Evolutionary conservation across 2,329 filamentous ascomycete species (phyloP).

Genomic region (Lasiodiplodia sp.): DNA sequence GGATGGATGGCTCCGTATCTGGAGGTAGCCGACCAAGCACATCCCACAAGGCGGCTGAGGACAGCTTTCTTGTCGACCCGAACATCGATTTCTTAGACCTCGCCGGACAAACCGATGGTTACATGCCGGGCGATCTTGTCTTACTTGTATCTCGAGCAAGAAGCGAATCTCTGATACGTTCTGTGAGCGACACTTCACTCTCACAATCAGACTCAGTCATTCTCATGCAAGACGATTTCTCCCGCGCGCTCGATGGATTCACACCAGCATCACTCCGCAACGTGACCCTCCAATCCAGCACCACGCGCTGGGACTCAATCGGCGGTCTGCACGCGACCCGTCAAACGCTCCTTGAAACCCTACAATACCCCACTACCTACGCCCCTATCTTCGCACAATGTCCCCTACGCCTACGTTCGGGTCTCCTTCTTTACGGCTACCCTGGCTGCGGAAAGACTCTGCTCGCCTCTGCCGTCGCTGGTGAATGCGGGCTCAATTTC

Average conservation of each 20-base stretch:
- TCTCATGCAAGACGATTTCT: slow-evolving; percentile 79
- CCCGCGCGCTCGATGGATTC: slow-evolving; percentile 85
- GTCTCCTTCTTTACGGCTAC: slow-evolving; percentile 90
- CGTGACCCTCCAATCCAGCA: slow-evolving; percentile 90
- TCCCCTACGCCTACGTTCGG: slow-evolving; percentile 90
- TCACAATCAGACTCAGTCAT: slow-evolving; percentile 55
- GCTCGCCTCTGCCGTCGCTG: slow-evolving; percentile 93
- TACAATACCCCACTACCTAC: slow-evolving; percentile 97
- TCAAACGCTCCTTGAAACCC: slow-evolving; percentile 88
- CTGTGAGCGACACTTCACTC: slow-evolving; percentile 60
- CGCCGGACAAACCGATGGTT: slow-evolving; percentile 92
- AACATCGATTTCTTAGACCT: slow-evolving; percentile 91
- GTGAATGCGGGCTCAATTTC: slow-evolving; percentile 97
- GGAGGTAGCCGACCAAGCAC: slow-evolving; percentile 53
- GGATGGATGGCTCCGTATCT: slow-evolving; percentile 72
- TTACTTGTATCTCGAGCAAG: slow-evolving; percentile 86
- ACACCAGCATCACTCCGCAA: slow-evolving; percentile 94
- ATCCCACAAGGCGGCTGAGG: slow-evolving; percentile 33
- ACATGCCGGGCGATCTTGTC: slow-evolving; percentile 94
- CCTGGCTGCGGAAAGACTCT: slow-evolving; percentile 97
- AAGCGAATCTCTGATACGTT: slow-evolving; percentile 90
- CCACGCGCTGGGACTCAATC: slow-evolving; percentile 90
- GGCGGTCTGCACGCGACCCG: slow-evolving; percentile 87
- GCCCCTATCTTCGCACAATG: slow-evolving; percentile 97
- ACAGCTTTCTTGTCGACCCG: slow-evolving; percentile 75